Conservation (phyloP, 202 grass and related monocot genomes). For the Carex arenaria region DNA sequence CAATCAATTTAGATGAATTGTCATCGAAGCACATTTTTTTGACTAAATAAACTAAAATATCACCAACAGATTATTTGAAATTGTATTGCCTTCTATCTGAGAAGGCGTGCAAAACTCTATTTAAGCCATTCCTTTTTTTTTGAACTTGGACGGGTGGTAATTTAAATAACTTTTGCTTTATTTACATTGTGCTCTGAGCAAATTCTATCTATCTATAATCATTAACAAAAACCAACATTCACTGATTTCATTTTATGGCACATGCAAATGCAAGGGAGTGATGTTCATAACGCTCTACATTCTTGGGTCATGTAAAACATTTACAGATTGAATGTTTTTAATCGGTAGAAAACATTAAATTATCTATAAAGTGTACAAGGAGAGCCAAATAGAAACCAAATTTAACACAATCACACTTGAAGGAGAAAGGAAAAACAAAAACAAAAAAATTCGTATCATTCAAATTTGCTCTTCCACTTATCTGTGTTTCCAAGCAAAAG, state of each 20-base stretch:
- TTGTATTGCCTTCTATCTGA: too few relatives aligned
- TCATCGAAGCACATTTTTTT: too few relatives aligned
- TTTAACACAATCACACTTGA: constrained; percentile 25
- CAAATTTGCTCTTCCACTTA: constrained; percentile 23
- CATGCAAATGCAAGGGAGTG: neutral
- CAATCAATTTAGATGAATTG: too few relatives aligned
- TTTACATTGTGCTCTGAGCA: neutral
- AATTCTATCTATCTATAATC: neutral
- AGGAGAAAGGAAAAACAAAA: constrained; percentile 9
- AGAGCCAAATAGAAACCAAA: constrained; percentile 16
- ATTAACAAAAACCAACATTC: neutral
- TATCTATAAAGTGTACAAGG: constrained; percentile 25
- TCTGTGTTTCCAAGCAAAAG: constrained; percentile 15
- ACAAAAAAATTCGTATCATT: constrained; percentile 13
- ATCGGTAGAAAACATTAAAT: constrained; percentile 14
- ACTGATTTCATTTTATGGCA: neutral
- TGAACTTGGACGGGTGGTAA: too few relatives aligned
- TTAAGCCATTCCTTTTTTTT: too few relatives aligned
- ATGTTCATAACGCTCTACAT: neutral
- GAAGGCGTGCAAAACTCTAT: too few relatives aligned
- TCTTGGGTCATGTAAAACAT: neutral
- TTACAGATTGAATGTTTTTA: neutral
- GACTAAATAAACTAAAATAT: too few relatives aligned
- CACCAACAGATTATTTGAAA: too few relatives aligned
- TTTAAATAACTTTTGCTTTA: neutral